Conservation (phyloP, 2,329 filamentous ascomycete species). For the Colletotrichum neosansevieriae region DNA sequence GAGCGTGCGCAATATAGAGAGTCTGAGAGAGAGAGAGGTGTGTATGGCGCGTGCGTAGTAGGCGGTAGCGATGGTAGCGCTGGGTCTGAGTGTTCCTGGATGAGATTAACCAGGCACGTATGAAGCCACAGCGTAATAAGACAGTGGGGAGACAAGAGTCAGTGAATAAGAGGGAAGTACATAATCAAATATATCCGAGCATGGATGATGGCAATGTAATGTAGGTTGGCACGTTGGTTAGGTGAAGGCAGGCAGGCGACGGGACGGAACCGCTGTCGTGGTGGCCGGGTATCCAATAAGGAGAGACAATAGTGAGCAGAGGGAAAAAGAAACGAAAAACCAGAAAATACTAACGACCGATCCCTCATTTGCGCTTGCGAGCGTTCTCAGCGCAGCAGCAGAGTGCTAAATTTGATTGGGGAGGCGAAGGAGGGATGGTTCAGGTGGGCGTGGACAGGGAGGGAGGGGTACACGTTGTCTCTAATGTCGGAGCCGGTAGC, state of each 20-base stretch:
- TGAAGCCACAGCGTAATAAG: conserved; percentile 40
- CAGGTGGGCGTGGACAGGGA: conserved; percentile 37
- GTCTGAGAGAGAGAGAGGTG: conserved; percentile 11
- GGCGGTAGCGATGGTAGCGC: conserved; percentile 28
- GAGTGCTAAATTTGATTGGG: conserved; percentile 38
- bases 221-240: conserved; percentile 10
- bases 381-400: conserved; percentile 1
- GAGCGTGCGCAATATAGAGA: not conserved
- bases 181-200: not conserved
- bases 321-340: not conserved
- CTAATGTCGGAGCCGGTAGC: conserved; percentile 38
- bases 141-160: conserved; percentile 40
- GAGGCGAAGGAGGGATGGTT: conserved; percentile 40
- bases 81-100: conserved; percentile 35
- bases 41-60: not conserved
- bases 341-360: not conserved
- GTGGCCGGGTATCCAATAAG: conserved; percentile 13
- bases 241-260: conserved; percentile 14
- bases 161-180: conserved; percentile 30
- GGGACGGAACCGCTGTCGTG: conserved; percentile 26
- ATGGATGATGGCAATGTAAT: conserved; percentile 4
- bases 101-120: conserved; percentile 37
- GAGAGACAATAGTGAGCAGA: conserved; percentile 19
- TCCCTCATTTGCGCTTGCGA: not conserved
- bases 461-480: conserved; percentile 38